Percentiles rank a stretch among this genome's conserved stretches.
phyloP scores from a whole-genome alignment of 768 basidiomycete species.

The Suillus fuscotomentosus region DNA sequence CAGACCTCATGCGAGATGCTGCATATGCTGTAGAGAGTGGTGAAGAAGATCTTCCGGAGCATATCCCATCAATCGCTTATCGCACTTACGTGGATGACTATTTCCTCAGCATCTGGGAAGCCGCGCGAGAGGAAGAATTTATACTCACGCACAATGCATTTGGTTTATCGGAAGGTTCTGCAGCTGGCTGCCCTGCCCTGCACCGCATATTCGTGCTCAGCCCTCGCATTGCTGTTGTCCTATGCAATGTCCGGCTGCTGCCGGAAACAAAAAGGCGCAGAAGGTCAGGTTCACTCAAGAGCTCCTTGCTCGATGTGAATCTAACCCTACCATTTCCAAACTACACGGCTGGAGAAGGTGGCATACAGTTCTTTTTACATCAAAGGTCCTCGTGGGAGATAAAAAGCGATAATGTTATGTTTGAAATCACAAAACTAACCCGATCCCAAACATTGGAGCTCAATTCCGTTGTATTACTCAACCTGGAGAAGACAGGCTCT shows the following conservation, averaged over 20 bases:
- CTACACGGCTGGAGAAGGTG: background rate
- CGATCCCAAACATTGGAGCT: constrained; percentile 3
- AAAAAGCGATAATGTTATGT: constrained; percentile 26
- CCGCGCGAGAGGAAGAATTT: constrained; percentile 32
- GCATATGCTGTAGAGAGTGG: background rate
- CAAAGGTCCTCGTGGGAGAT: background rate
- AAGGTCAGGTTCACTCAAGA: background rate
- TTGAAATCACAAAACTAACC: constrained; percentile 28
- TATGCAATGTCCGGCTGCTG: constrained; percentile 20
- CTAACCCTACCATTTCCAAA: background rate
- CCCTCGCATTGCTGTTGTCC: constrained; percentile 32
- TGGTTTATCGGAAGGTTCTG: constrained; percentile 34
- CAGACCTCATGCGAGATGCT: constrained; percentile 7
- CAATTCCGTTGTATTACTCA: constrained; percentile 6
- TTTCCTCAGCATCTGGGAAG: constrained; percentile 36
- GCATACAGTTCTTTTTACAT: too few species aligned
- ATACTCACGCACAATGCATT: constrained; percentile 32
- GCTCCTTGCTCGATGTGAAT: constrained; percentile 2
- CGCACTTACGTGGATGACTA: constrained; percentile 24
- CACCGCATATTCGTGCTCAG: constrained; percentile 36
- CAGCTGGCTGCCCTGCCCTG: constrained; percentile 17
- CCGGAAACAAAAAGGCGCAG: background rate
- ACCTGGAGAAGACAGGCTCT: background rate
- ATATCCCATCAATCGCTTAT: constrained; percentile 24
- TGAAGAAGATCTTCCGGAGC: background rate